These are phyloP conservation scores for Glycyrrhiza uralensis DNA, from an alignment of 306 rosid genomes.

Conservation along the genomic window DNA sequence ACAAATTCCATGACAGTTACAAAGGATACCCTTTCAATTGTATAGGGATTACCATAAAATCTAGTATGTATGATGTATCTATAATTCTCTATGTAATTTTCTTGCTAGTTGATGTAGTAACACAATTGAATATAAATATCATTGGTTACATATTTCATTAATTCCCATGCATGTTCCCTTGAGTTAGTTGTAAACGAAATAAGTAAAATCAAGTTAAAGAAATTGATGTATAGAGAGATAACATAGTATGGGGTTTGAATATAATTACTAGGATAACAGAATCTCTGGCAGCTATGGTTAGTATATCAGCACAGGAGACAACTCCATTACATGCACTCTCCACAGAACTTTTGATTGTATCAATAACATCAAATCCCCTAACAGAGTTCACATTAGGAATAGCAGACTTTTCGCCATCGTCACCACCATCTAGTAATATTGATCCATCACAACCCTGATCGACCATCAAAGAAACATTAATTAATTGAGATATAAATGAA, in stretches of 20 bases:
- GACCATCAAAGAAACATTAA: neutral
- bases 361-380: conserved; percentile 81
- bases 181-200: neutral
- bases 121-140: too few relatives aligned
- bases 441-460: conserved; percentile 90
- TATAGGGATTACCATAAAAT: neutral
- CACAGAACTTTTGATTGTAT: conserved; percentile 67
- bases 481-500: neutral
- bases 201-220: neutral
- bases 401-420: conserved; percentile 54
- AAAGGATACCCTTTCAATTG: neutral
- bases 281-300: conserved; percentile 80
- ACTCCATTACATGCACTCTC: conserved; percentile 73
- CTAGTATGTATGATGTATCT: neutral
- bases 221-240: neutral
- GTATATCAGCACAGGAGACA: conserved; percentile 86
- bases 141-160: too few relatives aligned
- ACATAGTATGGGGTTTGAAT: neutral
- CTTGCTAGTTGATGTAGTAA: neutral
- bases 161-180: neutral
- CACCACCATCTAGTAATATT: conserved; percentile 60
- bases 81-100: neutral
- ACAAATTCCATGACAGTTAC: too few relatives aligned
- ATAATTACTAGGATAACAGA: conserved; percentile 65
- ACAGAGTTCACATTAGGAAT: conserved; percentile 64